Evolutionary conservation across 2,329 filamentous ascomycete species (phyloP).

Genomic region (Fusarium hostae): DNA sequence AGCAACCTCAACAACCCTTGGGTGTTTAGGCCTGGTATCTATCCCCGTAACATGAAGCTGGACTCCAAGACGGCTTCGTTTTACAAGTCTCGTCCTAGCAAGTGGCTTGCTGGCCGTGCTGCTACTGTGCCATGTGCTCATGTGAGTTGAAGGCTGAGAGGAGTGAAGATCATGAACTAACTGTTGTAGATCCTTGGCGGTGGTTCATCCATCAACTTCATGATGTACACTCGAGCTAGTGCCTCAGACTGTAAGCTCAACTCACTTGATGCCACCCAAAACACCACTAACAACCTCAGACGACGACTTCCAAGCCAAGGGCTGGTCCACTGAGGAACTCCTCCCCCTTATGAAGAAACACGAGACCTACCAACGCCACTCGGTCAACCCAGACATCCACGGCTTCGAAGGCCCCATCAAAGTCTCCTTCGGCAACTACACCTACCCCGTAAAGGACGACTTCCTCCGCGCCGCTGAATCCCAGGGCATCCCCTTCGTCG

Average conservation of each 20-base stretch:
- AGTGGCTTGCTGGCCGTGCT: slow-evolving; percentile 76
- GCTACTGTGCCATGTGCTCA: slow-evolving; percentile 81
- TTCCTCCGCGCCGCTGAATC: slow-evolving; percentile 79
- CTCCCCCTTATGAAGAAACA: slow-evolving; percentile 83
- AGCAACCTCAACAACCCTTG: slow-evolving; percentile 81
- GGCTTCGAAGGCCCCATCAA: slow-evolving; percentile 85
- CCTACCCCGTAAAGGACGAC: slow-evolving; percentile 84
- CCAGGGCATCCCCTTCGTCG: slow-evolving; percentile 77
- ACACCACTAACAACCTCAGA: not conserved
- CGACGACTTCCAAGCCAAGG: slow-evolving; percentile 82
- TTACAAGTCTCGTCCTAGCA: slow-evolving; percentile 80
- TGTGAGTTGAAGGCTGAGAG: not conserved
- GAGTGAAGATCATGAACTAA: not conserved
- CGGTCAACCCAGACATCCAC: slow-evolving; percentile 73
- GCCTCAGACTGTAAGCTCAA: slow-evolving; percentile 39
- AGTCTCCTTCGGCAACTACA: slow-evolving; percentile 83
- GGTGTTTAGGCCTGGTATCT: slow-evolving; percentile 80
- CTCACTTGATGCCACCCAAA: not conserved
- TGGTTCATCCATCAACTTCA: slow-evolving; percentile 81
- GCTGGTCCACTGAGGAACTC: slow-evolving; percentile 81
- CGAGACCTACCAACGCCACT: slow-evolving; percentile 78
- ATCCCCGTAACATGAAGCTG: slow-evolving; percentile 80
- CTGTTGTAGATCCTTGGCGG: slow-evolving; percentile 67
- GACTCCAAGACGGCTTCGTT: slow-evolving; percentile 86
- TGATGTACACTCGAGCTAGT: slow-evolving; percentile 60